Conservation (phyloP, 73 alveolate species). For the Halteria grandinella region DNA sequence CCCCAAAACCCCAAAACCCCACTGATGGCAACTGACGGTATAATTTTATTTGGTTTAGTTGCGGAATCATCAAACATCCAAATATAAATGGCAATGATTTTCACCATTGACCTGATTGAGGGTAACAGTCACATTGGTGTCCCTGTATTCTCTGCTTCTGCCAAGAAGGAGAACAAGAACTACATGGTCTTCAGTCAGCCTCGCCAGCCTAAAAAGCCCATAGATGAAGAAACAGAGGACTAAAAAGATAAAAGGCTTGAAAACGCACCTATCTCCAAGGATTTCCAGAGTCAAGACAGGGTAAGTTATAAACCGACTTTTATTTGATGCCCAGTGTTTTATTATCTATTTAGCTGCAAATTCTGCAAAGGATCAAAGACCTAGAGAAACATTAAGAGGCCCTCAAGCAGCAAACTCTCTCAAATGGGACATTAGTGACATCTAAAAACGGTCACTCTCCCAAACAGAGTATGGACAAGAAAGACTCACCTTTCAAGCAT, state of each 20-base stretch:
- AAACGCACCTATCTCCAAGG: neutral
- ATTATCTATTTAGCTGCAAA: neutral
- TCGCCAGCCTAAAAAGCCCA: constrained; percentile 5
- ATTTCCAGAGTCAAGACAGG: neutral
- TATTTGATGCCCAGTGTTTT: too few relatives aligned
- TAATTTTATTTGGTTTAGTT: too few relatives aligned
- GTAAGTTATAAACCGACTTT: neutral
- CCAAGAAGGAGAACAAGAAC: constrained; percentile 7
- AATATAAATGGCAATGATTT: constrained; percentile 17
- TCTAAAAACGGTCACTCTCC: neutral
- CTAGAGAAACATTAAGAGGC: neutral
- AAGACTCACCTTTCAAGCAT: neutral
- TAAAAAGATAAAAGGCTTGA: neutral
- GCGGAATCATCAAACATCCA: too few relatives aligned
- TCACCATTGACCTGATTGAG: constrained; percentile 27
- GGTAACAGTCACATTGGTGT: constrained; percentile 35
- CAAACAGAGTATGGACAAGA: neutral
- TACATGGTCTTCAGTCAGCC: constrained; percentile 32
- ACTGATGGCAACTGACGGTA: too few relatives aligned
- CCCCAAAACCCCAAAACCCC: too few relatives aligned
- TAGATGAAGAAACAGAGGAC: neutral
- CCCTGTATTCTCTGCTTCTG: constrained; percentile 39
- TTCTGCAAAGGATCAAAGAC: neutral
- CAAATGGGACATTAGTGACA: constrained; percentile 6
- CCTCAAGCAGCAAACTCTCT: neutral